phyloP scores from a whole-genome alignment of 2,329 filamentous ascomycete genomes.

The Penicillium sumatraense region DNA sequence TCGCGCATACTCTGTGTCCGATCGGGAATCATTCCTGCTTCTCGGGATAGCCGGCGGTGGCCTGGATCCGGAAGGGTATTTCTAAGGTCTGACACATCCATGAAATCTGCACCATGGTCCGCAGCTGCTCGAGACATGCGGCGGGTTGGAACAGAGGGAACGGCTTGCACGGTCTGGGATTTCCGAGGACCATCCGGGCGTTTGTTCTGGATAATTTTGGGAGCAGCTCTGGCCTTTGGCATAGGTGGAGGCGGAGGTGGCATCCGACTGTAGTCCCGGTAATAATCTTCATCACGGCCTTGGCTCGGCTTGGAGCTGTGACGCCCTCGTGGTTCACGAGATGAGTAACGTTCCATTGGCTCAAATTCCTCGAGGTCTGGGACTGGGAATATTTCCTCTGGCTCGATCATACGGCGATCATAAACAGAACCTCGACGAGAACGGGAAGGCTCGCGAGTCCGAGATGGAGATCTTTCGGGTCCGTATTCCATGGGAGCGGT shows the following conservation, averaged over 20 bases:
- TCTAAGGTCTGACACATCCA: constrained; percentile 42
- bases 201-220: constrained; percentile 42
- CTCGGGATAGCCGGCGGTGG: constrained; percentile 37
- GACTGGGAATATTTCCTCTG: constrained; percentile 34
- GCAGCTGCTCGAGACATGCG: constrained; percentile 31
- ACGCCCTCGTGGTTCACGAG: constrained; percentile 29
- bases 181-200: constrained; percentile 39
- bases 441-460: constrained; percentile 36
- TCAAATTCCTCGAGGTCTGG: constrained; percentile 35
- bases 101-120: neutral
- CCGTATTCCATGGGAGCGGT: constrained; percentile 31
- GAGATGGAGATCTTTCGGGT: constrained; percentile 41
- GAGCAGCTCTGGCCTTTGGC: constrained; percentile 30
- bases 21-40: constrained; percentile 35
- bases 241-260: constrained; percentile 47
- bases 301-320: constrained; percentile 23
- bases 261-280: constrained; percentile 48
- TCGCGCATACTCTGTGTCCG: constrained; percentile 39
- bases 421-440: constrained; percentile 40
- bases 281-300: constrained; percentile 46
- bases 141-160: constrained; percentile 29
- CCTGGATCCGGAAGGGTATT: constrained; percentile 37
- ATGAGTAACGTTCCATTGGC: constrained; percentile 32
- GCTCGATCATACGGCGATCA: constrained; percentile 39
- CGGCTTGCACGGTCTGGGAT: constrained; percentile 32